Conservation (phyloP, 768 basidiomycete species). For the Hortiboletus campestris region DNA sequence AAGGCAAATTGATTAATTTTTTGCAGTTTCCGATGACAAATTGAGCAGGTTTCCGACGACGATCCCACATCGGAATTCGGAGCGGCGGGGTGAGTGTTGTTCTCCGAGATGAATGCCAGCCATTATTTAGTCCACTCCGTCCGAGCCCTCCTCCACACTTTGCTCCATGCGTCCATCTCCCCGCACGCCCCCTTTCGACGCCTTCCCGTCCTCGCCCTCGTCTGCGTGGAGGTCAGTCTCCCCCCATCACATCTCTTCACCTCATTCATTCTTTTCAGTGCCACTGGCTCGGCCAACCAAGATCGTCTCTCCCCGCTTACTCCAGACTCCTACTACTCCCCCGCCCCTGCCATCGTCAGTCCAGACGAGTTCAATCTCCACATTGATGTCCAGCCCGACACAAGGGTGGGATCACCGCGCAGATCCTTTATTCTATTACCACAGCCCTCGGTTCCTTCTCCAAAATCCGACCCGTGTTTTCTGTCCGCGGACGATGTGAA, state of each 20-base stretch:
- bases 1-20: not conserved
- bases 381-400: conserved; percentile 10
- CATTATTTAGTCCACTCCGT: conserved; percentile 2
- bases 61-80: not conserved
- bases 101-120: conserved; percentile 13
- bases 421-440: not conserved
- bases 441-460: not conserved
- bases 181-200: not conserved
- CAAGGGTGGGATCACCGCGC: not conserved
- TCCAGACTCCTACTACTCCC: conserved; percentile 16
- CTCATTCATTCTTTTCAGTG: not conserved
- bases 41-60: not conserved
- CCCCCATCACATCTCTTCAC: not conserved
- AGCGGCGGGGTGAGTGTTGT: conserved; percentile 8
- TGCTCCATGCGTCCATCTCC: conserved; percentile 6
- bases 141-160: not conserved
- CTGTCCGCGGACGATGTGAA: conserved; percentile 13
- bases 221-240: conserved; percentile 26
- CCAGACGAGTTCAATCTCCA: conserved; percentile 14
- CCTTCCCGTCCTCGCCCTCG: conserved; percentile 18
- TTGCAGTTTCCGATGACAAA: not conserved
- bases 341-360: conserved; percentile 8
- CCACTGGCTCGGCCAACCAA: conserved; percentile 5
- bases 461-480: not conserved
- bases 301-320: conserved; percentile 17